Evolutionary conservation across 305 asterid species (phyloP), one percentile per base, ranked within the genome.

Genomic region (Stenogyne calaminthoides): DNA sequence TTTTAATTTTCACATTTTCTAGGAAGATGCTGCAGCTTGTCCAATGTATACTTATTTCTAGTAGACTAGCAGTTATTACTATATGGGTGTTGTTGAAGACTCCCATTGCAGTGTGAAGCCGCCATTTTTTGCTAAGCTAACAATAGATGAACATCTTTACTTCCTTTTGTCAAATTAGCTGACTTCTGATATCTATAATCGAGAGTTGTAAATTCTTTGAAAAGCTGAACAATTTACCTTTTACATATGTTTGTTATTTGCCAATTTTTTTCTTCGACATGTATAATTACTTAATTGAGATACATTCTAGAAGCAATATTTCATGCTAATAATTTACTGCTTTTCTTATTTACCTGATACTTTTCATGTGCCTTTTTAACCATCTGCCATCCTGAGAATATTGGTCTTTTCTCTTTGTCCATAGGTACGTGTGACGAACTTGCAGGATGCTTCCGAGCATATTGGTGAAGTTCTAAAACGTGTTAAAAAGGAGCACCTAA

Each of bases 391-490:
- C 9, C 18, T 5, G 42, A 9, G 63, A 20, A 44, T 58, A 10
- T 18, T 46, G 25, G 14, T 12, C 19, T 51, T 57, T 37, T 68
- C 54, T 71, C 62, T 10, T 49, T 71, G 47, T 74, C 49, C 63
- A 54, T 78, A 95, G 99, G 99, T 95, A 44, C 91, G 96, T 14
- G 96, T 95, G 67, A 92, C 98, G 20, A 95, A 92, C 82, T 83
- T 92, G 88, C 87, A 78, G 20, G 99, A 95, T 89, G 98, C 99
- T 74, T 16, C 98, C 3, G 98, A 95, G 83, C 97, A 92, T 80
- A 95, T 95, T 37, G 96, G 98, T 36, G 97, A 95, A 84, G 98
- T 90, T 78, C 76, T 92, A 79, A 87, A 80, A 64, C 96, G 98
- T 11, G 99, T 94, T 40, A 94, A 94, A 79, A 90, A 82, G 85